Percentiles rank a stretch among this genome's conserved stretches.
Evolutionary conservation across 1,284 basidiomycete species (phyloP).

Genomic region (Athelia sp.): DNA sequence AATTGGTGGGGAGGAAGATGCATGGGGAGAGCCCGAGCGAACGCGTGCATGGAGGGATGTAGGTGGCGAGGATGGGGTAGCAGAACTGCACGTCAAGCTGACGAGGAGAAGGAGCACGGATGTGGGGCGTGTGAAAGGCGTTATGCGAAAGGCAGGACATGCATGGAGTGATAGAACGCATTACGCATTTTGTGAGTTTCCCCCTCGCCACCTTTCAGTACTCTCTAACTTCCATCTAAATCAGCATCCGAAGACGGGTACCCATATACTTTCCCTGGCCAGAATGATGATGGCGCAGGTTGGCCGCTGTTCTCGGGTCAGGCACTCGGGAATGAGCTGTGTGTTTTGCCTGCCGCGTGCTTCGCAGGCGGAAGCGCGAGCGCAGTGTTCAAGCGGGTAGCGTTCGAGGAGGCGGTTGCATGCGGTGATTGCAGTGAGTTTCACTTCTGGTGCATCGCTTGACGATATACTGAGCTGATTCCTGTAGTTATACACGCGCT

Average conservation of each 20-base stretch:
- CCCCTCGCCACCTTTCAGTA: too few relatives aligned
- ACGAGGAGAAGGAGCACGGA: conserved; percentile 9
- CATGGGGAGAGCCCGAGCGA: too few relatives aligned
- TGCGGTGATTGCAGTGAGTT: too few relatives aligned
- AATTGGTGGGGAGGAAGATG: too few relatives aligned
- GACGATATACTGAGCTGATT: too few relatives aligned
- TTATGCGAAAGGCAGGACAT: conserved; percentile 12
- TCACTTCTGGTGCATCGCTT: too few relatives aligned
- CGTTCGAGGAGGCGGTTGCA: too few relatives aligned
- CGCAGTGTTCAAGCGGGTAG: conserved; percentile 29
- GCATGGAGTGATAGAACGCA: conserved; percentile 10
- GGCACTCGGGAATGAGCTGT: conserved; percentile 8
- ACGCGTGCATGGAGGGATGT: too few relatives aligned
- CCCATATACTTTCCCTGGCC: conserved; percentile 19
- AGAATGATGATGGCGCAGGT: conserved; percentile 10
- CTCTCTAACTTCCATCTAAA: too few relatives aligned
- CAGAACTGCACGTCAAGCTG: conserved; percentile 5
- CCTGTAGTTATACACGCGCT: too few relatives aligned
- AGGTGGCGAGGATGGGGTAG: background rate
- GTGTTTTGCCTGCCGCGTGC: conserved; percentile 10
- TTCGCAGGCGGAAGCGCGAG: conserved; percentile 15
- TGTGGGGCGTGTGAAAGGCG: conserved; percentile 7
- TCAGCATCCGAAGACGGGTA: conserved; percentile 25
- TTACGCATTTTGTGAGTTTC: conserved; percentile 14
- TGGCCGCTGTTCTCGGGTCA: conserved; percentile 7